These are phyloP conservation scores for Dacryopinax primogenitus DNA, from an alignment of 768 basidiomycete genomes.

Conservation along the genomic window DNA sequence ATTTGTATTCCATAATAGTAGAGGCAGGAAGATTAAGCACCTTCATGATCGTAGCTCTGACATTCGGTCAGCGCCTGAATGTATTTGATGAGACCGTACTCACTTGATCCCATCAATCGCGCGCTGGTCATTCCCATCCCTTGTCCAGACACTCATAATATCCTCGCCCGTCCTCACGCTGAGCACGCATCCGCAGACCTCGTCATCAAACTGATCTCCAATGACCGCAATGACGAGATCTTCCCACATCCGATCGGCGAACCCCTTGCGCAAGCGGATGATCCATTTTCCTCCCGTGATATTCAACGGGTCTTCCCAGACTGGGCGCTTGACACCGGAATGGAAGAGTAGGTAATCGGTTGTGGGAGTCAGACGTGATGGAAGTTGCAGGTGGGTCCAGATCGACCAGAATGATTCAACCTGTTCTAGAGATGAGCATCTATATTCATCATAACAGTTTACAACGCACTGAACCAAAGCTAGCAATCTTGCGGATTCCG, in stretches of 20 bases:
- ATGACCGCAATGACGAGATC: slow-evolving; percentile 73
- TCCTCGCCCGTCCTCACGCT: slow-evolving; percentile 89
- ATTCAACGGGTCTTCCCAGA: slow-evolving; percentile 94
- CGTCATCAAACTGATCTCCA: slow-evolving; percentile 72
- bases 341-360: slow-evolving; percentile 94
- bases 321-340: slow-evolving; percentile 66
- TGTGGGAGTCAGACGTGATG: slow-evolving; percentile 70
- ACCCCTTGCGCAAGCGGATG: slow-evolving; percentile 77
- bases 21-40: slow-evolving; percentile 62
- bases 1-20: slow-evolving; percentile 89
- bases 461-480: slow-evolving; percentile 75
- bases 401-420: slow-evolving; percentile 94
- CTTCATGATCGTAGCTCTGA: slow-evolving; percentile 64
- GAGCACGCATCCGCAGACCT: slow-evolving; percentile 87
- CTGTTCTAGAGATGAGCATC: slow-evolving; percentile 27
- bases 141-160: slow-evolving; percentile 87
- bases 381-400: slow-evolving; percentile 80
- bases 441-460: not conserved
- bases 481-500: slow-evolving; percentile 82
- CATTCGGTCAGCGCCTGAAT: slow-evolving; percentile 7
- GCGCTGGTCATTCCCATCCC: slow-evolving; percentile 60
- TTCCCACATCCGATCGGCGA: slow-evolving; percentile 86
- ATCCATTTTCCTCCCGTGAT: slow-evolving; percentile 88
- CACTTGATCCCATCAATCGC: slow-evolving; percentile 73
- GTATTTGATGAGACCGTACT: slow-evolving; percentile 23